Conservation (phyloP, 129 eudicot species). For the Lactuca sativa region DNA sequence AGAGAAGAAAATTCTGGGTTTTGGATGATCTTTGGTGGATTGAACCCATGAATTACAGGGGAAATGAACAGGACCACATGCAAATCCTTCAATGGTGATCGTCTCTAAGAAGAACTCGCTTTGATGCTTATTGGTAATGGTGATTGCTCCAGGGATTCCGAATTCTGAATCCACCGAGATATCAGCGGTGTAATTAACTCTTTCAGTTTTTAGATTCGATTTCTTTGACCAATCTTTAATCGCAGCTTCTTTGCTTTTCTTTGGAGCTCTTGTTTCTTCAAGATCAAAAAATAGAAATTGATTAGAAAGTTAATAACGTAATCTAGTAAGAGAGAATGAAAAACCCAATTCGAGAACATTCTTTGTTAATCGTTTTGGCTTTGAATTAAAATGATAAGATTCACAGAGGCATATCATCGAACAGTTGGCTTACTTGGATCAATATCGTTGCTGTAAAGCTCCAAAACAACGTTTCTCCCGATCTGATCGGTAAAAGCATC, state of each 20-base stretch:
- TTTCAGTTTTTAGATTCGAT: slow-evolving; percentile 67
- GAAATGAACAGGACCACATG: slow-evolving; percentile 91
- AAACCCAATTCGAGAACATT: not conserved
- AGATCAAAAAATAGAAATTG: too few species aligned
- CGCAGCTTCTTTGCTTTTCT: slow-evolving; percentile 63
- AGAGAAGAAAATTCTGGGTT: slow-evolving; percentile 74
- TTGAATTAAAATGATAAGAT: not conserved
- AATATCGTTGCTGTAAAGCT: slow-evolving; percentile 71
- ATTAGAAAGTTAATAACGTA: not conserved
- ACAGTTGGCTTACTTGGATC: slow-evolving; percentile 77
- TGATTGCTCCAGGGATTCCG: slow-evolving; percentile 90
- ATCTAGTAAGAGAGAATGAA: not conserved
- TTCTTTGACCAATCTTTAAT: slow-evolving; percentile 92
- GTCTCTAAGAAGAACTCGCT: slow-evolving; percentile 81
- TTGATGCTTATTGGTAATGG: slow-evolving; percentile 71
- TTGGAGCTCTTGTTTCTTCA: slow-evolving; percentile 74
- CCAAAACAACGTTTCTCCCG: slow-evolving; percentile 77
- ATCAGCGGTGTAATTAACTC: slow-evolving; percentile 78
- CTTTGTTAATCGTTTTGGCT: not conserved
- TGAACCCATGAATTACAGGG: slow-evolving; percentile 99
- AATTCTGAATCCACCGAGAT: slow-evolving; percentile 77
- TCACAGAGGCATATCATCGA: slow-evolving; percentile 20
- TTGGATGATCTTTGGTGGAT: slow-evolving; percentile 66
- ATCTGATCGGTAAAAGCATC: slow-evolving; percentile 73
- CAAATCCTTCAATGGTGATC: slow-evolving; percentile 89